Percentiles rank a stretch among this genome's conserved stretches.
Evolutionary conservation across 805 yeast species (phyloP).

Genomic region (Sugiyamaella qingdaonensis): DNA sequence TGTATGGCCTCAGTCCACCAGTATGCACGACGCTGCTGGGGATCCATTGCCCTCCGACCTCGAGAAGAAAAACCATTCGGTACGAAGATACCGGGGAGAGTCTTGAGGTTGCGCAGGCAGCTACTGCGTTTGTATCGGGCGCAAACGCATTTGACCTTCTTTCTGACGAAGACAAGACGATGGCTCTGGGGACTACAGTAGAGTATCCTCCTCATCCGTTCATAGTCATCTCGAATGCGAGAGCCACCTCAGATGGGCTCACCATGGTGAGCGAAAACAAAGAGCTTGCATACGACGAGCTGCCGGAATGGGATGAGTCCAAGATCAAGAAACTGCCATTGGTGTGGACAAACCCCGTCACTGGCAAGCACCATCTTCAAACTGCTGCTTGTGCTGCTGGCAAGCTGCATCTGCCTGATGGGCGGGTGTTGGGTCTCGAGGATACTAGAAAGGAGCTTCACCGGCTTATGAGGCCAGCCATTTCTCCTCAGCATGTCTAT

Average conservation of each 20-base stretch:
- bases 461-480: constrained; percentile 79
- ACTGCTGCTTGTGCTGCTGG: constrained; percentile 85
- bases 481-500: constrained; percentile 66
- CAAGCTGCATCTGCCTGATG: constrained; percentile 53
- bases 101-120: constrained; percentile 70
- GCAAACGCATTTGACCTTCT: constrained; percentile 66
- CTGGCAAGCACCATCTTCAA: constrained; percentile 77
- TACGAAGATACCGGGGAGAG: constrained; percentile 66
- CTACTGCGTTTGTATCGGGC: constrained; percentile 88
- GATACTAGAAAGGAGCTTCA: constrained; percentile 73
- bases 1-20: constrained; percentile 83
- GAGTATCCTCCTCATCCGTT: constrained; percentile 93
- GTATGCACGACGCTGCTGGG: constrained; percentile 81
- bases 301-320: constrained; percentile 79
- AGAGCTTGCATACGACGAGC: constrained; percentile 59
- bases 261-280: constrained; percentile 80
- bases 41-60: constrained; percentile 67
- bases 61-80: constrained; percentile 51
- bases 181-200: constrained; percentile 73
- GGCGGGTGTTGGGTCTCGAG: constrained; percentile 57
- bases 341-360: constrained; percentile 90
- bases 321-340: constrained; percentile 76
- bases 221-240: constrained; percentile 74
- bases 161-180: constrained; percentile 63
- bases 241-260: constrained; percentile 80